A percentile compares a stretch with the other conserved stretches of the same genome.
phyloP scores from a whole-genome alignment of 2,329 filamentous ascomycete genomes.

The Venturia oleaginea region DNA sequence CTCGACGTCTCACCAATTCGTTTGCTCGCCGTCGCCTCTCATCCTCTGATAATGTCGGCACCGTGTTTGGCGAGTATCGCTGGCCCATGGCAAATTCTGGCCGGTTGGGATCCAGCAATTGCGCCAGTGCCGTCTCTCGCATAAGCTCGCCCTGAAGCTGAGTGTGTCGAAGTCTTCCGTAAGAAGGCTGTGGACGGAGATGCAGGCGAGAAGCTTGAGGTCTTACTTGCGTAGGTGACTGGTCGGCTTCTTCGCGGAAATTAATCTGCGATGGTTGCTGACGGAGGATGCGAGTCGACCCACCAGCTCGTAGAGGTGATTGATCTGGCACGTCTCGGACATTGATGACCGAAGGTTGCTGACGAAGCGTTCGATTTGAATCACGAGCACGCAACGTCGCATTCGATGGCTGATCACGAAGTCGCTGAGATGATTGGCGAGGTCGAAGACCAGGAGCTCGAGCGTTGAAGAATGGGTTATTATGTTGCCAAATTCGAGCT shows the following conservation, averaged over 20 bases:
- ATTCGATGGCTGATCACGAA: slow-evolving; percentile 28
- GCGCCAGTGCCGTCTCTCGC: slow-evolving; percentile 5
- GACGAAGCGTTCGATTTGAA: slow-evolving; percentile 15
- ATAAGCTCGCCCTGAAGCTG: slow-evolving; percentile 6
- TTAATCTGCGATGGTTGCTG: slow-evolving; percentile 19
- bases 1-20: slow-evolving; percentile 13
- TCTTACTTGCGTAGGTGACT: slow-evolving; percentile 22
- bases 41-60: slow-evolving; percentile 12
- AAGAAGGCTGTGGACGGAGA: slow-evolving; percentile 27
- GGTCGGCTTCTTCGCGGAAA: slow-evolving; percentile 22
- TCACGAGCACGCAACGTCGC: background rate
- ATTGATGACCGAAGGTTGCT: slow-evolving; percentile 27
- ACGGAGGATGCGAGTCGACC: slow-evolving; percentile 18
- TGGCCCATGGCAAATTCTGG: background rate
- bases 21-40: slow-evolving; percentile 12
- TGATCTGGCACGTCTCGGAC: slow-evolving; percentile 11
- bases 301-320: background rate
- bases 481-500: slow-evolving; percentile 15
- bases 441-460: slow-evolving; percentile 15
- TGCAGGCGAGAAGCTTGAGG: slow-evolving; percentile 28
- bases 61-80: background rate
- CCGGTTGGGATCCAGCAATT: background rate
- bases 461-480: slow-evolving; percentile 11
- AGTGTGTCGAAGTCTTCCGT: background rate
- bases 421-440: slow-evolving; percentile 25